Base-by-base conservation (phyloP, 192 early-diverging fungal species). In the Dissophora globulifera region DNA sequence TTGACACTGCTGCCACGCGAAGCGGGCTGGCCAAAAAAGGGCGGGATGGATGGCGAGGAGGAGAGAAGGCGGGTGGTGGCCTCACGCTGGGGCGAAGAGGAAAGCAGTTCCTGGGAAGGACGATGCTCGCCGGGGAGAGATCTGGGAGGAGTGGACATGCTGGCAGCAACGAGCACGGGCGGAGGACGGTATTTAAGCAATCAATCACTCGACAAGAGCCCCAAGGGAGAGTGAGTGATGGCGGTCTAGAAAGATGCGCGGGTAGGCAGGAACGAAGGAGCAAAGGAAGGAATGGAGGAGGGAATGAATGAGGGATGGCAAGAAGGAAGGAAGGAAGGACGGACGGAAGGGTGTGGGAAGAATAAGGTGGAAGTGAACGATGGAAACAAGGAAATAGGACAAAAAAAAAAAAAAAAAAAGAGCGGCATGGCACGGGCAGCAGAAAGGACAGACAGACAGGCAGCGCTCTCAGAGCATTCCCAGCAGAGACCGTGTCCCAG, bases 51-150 rank as follows among this genome's bases (percentile, higher is more conserved):
- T 13, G 72, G 72, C 2, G 72, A 76, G 30, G 72, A 67, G 22
- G 72, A 76, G 33, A 76, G 58, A 3, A 76, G 43, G 13, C 64
- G 38, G 23, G 63, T 61, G 11, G 72, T 53, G 22, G 63, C 63
- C 7, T 76, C 72, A 16, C 72, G 63, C 43, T 56, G 33, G 30
- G 72, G 72, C 20, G 72, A 76, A 20, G 72, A 76, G 2, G 72
- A 76, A 45, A 67, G 58, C 22, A 67, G 15, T 17, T 76, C 72
- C 9, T 61, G 50, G 2, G 72, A 76, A 17, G 56, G 30, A 22
- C 62, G 42, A 17, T 58, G 40, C 27, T 50, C 57, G 13, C 58
- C 19, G 11, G 16, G 40, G 22, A 61, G 35, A 31, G 72, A 53
- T 33, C 42, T 61, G 33, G 72, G 72, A 1, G 57, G 25, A 10